Percentiles rank a stretch among this genome's conserved stretches.
phyloP scores from a whole-genome alignment of 2,329 filamentous ascomycete species.

The Stagonosporopsis cucurbitacearum region DNA sequence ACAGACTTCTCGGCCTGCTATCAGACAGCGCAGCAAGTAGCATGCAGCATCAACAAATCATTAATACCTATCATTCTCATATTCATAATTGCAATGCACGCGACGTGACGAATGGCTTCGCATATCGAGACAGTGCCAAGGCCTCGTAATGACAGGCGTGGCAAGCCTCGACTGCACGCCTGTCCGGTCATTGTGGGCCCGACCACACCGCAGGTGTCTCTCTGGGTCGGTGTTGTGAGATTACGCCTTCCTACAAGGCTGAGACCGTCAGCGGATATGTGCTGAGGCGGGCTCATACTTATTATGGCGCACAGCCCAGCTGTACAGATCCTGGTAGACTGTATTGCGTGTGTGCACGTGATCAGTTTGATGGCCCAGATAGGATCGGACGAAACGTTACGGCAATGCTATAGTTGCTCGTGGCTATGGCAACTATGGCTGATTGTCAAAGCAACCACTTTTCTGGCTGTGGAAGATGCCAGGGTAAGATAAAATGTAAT shows the following conservation, averaged over 20 bases:
- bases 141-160: constrained; percentile 1
- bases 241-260: constrained; percentile 5
- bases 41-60: constrained; percentile 1
- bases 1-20: neutral
- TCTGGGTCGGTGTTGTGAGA: neutral
- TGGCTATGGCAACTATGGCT: too few relatives aligned
- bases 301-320: neutral
- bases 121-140: neutral
- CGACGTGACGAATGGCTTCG: neutral
- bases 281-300: neutral
- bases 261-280: neutral
- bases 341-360: neutral
- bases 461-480: too few relatives aligned
- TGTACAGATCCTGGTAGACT: neutral
- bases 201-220: constrained; percentile 1
- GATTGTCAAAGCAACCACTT: too few relatives aligned
- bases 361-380: neutral
- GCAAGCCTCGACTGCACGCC: constrained; percentile 5
- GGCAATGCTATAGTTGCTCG: neutral
- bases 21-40: neutral
- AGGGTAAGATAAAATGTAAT: too few relatives aligned
- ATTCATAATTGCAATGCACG: neutral
- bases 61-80: neutral
- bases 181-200: constrained; percentile 17
- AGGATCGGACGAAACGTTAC: neutral